phyloP scores from a whole-genome alignment of 2,329 filamentous ascomycete species.

The Aspergillus clavatus region DNA sequence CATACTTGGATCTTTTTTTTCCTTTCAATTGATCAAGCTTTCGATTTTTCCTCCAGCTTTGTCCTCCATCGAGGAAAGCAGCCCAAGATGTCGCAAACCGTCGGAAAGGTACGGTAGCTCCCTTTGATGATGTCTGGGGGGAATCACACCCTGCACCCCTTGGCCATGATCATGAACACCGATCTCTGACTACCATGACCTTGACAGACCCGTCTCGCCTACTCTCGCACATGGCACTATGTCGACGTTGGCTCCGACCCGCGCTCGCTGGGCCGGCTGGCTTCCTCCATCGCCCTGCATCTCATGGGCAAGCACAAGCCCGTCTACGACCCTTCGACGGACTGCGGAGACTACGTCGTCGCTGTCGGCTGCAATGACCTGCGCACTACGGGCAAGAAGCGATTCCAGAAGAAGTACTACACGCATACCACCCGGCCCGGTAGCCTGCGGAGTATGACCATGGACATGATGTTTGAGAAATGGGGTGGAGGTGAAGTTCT shows the following conservation, averaged over 20 bases:
- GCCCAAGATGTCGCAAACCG: constrained; percentile 40
- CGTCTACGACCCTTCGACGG: constrained; percentile 92
- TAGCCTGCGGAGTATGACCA: constrained; percentile 78
- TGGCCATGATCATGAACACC: too few species aligned
- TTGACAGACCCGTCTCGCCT: constrained; percentile 82
- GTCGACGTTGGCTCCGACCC: constrained; percentile 65
- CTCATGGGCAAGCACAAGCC: constrained; percentile 99
- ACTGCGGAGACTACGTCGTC: constrained; percentile 98
- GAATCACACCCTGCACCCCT: not conserved
- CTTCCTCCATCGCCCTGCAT: constrained; percentile 76
- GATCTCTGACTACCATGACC: not conserved
- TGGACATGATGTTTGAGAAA: constrained; percentile 93
- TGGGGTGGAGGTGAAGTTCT: constrained; percentile 89
- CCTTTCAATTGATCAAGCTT: constrained; percentile 1
- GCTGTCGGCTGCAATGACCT: constrained; percentile 84
- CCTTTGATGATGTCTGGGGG: not conserved
- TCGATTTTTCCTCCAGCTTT: constrained; percentile 5
- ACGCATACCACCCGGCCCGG: constrained; percentile 88
- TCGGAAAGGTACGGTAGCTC: constrained; percentile 38
- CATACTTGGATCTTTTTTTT: too few species aligned
- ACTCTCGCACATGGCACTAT: constrained; percentile 94
- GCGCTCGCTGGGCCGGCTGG: constrained; percentile 83
- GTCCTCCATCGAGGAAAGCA: not conserved
- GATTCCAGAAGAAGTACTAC: constrained; percentile 92
- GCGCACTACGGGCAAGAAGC: constrained; percentile 86